Evolutionary conservation across 2,329 filamentous ascomycete genomes (phyloP), one percentile per base, ranked within the genome.

Genomic region (Aspergillus intermedius): DNA sequence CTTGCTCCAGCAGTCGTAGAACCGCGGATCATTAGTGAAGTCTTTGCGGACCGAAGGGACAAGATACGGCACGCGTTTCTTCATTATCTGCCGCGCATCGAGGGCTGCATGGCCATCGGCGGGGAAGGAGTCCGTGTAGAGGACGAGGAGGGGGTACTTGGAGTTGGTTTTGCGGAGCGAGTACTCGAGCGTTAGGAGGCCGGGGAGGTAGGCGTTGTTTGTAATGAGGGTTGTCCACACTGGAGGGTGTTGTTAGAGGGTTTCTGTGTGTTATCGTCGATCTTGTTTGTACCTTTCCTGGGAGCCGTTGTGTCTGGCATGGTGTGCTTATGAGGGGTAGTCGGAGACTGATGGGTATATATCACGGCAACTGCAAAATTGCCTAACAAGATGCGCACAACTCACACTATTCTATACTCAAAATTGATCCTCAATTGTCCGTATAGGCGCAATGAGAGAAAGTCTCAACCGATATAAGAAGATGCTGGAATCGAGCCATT

Each of bases 1-100:
- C 71, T 95, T 95, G 68, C 79, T 87, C 88, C 89, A 95, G 76
- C 86, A 90, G 69, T 94, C 88, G 70, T 88, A 85, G 77, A 95
- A 95, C 58, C 90, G 84, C 44, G 85, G 83, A 68, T 95, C 89
- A 52, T 86, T 80, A 60, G 75, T 78, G 73, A 83, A 94, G 70
- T 87, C 83, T 52, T 82, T 83, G 45, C 74, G 66, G 30, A 76
- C 69, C 2, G 78, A 77, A 1, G 89, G 88, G 9, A 87, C 74
- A 35, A 95, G 78, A 67, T 87, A 87, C 44, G 83, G 79, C 59
- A 94, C 83, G 59, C 76, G 79, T 68, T 86, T 82, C 50, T 80
- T 79, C 23, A 82, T 75, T 56, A 95, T 91, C 45, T 78, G 76
- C 55, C 89, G 83, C 5, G 76, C 76, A 19, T 81, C 75, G 46